Conservation (phyloP, 768 basidiomycete genomes). For the Mycena rosella region DNA sequence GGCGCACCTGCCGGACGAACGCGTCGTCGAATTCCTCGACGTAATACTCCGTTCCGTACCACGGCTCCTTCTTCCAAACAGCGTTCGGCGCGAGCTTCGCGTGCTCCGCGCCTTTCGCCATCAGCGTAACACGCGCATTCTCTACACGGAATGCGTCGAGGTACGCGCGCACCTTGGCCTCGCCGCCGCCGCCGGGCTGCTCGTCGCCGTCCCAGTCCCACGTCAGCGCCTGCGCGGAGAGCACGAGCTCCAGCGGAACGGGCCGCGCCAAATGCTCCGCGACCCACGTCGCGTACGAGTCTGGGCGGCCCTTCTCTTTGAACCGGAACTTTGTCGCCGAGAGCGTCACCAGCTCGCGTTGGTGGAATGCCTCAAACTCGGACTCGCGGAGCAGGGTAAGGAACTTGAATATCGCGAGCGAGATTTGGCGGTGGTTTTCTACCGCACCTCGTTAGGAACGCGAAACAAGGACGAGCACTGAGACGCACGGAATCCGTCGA, state of each 20-base stretch:
- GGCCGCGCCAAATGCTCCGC: conserved; percentile 85
- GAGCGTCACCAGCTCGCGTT: conserved; percentile 81
- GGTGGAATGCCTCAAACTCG: conserved; percentile 72
- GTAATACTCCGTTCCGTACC: conserved; percentile 92
- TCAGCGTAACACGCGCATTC: conserved; percentile 78
- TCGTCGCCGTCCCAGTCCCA: conserved; percentile 78
- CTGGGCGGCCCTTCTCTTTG: conserved; percentile 84
- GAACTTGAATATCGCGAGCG: conserved; percentile 83
- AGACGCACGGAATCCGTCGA: conserved; percentile 85
- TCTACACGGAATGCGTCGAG: conserved; percentile 70
- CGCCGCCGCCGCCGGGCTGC: conserved; percentile 50
- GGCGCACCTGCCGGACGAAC: conserved; percentile 67
- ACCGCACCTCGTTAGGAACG: conserved; percentile 23
- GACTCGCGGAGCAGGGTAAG: conserved; percentile 76
- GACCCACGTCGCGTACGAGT: conserved; percentile 83
- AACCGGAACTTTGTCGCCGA: conserved; percentile 86
- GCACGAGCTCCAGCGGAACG: conserved; percentile 79
- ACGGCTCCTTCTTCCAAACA: conserved; percentile 83
- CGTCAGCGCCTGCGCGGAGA: conserved; percentile 77
- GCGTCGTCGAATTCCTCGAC: conserved; percentile 77
- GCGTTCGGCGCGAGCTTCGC: conserved; percentile 57
- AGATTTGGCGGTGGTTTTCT: conserved; percentile 84
- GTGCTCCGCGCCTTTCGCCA: conserved; percentile 80
- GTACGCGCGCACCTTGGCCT: conserved; percentile 69
- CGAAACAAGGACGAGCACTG: neutral